A percentile compares a stretch with the other conserved stretches of the same genome.
Evolutionary conservation across 2,329 filamentous ascomycete species (phyloP).

Genomic region (Xylariaceae sp.): DNA sequence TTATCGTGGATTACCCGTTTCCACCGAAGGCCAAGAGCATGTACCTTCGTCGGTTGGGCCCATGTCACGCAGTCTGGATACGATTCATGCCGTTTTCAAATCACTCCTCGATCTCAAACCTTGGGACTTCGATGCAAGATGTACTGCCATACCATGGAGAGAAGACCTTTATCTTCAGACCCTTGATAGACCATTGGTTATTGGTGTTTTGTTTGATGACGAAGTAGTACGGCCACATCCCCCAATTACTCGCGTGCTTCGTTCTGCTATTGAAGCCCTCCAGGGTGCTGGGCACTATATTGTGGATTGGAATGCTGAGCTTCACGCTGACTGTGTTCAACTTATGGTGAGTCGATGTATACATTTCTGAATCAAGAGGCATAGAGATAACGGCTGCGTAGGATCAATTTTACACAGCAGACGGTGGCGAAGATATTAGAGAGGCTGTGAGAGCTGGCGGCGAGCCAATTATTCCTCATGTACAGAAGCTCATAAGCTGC

Average conservation of each 20-base stretch:
- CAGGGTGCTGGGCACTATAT: conserved; percentile 58
- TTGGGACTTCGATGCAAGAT: conserved; percentile 61
- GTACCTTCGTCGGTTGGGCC: conserved; percentile 68
- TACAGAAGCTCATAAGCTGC: conserved; percentile 60
- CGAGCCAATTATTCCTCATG: conserved; percentile 65
- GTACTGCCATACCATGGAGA: conserved; percentile 60
- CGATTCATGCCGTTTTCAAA: conserved; percentile 55
- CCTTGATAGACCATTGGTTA: conserved; percentile 51
- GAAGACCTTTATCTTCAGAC: conserved; percentile 49
- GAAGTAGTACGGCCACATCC: conserved; percentile 61
- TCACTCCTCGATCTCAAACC: conserved; percentile 54
- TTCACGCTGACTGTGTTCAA: conserved; percentile 61
- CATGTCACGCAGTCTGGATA: conserved; percentile 57
- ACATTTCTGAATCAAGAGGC: conserved; percentile 22
- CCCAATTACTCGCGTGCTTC: conserved; percentile 54
- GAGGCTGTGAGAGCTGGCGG: conserved; percentile 59
- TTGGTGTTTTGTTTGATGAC: conserved; percentile 50
- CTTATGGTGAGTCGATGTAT: conserved; percentile 51
- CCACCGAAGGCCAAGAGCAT: conserved; percentile 68
- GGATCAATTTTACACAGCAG: conserved; percentile 66
- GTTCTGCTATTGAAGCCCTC: conserved; percentile 46
- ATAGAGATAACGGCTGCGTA: conserved; percentile 3
- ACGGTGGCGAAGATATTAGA: conserved; percentile 68
- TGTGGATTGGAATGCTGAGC: conserved; percentile 55
- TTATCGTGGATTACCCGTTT: conserved; percentile 64